These are phyloP conservation scores for Neoscytalidium dimidiatum DNA, from an alignment of 2,329 filamentous ascomycete genomes.

Conservation along the genomic window DNA sequence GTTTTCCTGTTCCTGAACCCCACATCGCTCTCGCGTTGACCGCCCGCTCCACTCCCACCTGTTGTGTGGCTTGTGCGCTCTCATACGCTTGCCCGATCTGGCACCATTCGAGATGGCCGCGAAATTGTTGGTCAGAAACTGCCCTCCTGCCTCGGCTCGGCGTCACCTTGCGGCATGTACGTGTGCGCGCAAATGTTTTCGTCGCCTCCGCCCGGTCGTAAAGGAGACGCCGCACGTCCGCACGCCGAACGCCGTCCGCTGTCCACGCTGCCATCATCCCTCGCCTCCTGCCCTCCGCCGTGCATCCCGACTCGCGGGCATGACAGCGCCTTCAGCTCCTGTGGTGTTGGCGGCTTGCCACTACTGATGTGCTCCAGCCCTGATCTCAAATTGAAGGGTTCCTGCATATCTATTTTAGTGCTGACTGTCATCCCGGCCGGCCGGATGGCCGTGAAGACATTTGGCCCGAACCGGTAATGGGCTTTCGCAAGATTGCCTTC, in stretches of 20 bases:
- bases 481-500: neutral
- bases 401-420: slow-evolving; percentile 19
- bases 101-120: neutral
- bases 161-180: neutral
- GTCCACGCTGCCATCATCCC: too few species aligned
- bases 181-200: too few species aligned
- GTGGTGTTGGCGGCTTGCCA: neutral
- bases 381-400: slow-evolving; percentile 11
- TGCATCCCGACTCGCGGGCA: neutral
- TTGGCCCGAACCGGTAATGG: neutral
- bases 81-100: neutral
- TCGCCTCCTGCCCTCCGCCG: neutral
- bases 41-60: neutral
- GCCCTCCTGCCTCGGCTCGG: neutral
- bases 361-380: neutral
- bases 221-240: too few species aligned
- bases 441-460: neutral
- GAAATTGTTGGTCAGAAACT: neutral
- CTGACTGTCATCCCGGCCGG: neutral
- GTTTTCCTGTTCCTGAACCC: slow-evolving; percentile 10
- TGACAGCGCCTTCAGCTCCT: neutral
- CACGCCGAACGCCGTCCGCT: too few species aligned
- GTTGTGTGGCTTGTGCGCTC: neutral
- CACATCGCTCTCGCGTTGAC: neutral
- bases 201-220: too few species aligned